A percentile compares a stretch with the other conserved stretches of the same genome.
Conservation (phyloP, 2,329 filamentous ascomycete species). For the Ustulina deusta region DNA sequence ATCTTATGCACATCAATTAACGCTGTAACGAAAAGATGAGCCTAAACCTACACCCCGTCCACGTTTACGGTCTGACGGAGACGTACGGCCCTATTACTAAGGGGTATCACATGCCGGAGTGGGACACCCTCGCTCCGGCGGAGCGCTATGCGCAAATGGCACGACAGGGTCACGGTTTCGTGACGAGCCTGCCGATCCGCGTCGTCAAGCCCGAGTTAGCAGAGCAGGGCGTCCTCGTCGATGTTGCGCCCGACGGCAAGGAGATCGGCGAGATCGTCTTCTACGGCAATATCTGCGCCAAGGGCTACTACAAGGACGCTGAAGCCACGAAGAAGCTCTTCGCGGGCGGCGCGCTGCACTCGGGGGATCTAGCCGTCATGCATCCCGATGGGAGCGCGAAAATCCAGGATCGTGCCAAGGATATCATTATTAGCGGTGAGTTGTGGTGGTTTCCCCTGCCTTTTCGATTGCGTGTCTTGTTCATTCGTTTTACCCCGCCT, state of each 20-base stretch:
- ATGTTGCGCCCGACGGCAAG: constrained; percentile 76
- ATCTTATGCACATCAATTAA: constrained; percentile 1
- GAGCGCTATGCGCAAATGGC: constrained; percentile 93
- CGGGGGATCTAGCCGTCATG: constrained; percentile 93
- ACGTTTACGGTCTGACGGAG: constrained; percentile 89
- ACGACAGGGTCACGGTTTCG: constrained; percentile 90
- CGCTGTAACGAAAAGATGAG: constrained; percentile 44
- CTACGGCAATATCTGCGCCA: constrained; percentile 89
- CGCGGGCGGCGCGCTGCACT: constrained; percentile 86
- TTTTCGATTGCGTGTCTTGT: neutral
- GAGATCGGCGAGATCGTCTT: constrained; percentile 90
- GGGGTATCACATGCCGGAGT: constrained; percentile 86
- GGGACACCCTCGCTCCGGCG: constrained; percentile 78
- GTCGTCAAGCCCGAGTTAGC: constrained; percentile 81
- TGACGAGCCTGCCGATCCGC: constrained; percentile 83
- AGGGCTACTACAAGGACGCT: constrained; percentile 90
- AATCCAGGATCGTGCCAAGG: constrained; percentile 93
- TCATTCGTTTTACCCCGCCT: neutral
- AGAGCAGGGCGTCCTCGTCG: constrained; percentile 68
- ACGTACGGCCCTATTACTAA: constrained; percentile 97
- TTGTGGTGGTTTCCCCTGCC: constrained; percentile 30
- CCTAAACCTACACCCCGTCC: constrained; percentile 88
- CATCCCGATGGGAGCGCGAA: constrained; percentile 91
- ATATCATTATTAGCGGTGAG: constrained; percentile 95
- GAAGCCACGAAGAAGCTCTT: constrained; percentile 90